Percentiles rank a stretch among this genome's conserved stretches.
Evolutionary conservation across 192 early-diverging fungal species (phyloP).

Genomic region (Coemansia sp.): DNA sequence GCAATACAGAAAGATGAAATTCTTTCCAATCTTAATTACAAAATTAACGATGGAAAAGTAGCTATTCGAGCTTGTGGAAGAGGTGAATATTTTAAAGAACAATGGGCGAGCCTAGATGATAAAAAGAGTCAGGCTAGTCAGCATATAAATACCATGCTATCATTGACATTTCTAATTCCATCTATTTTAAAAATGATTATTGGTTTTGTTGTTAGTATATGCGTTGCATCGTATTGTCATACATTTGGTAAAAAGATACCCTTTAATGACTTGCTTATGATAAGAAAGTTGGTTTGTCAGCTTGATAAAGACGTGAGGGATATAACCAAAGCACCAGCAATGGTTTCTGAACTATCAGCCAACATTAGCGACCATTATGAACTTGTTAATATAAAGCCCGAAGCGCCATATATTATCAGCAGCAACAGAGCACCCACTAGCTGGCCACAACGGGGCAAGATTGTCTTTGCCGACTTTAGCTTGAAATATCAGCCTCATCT

Average conservation of each 20-base stretch:
- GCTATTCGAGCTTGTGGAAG: too few relatives aligned
- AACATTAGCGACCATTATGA: slow-evolving; percentile 56
- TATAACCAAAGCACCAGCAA: neutral
- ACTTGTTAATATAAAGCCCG: slow-evolving; percentile 53
- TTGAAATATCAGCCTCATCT: slow-evolving; percentile 20
- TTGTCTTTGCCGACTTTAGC: slow-evolving; percentile 36
- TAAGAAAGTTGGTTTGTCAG: slow-evolving; percentile 46
- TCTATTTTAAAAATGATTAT: too few relatives aligned
- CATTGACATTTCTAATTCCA: too few relatives aligned
- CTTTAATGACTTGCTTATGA: slow-evolving; percentile 13
- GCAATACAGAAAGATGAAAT: too few relatives aligned
- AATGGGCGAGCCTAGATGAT: too few relatives aligned
- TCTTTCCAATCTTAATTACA: too few relatives aligned
- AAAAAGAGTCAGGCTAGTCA: too few relatives aligned
- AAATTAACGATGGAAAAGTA: too few relatives aligned
- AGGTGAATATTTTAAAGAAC: too few relatives aligned
- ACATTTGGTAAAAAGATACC: slow-evolving; percentile 14
- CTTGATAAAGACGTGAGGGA: slow-evolving; percentile 58
- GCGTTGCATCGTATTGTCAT: slow-evolving; percentile 7
- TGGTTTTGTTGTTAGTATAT: slow-evolving; percentile 8
- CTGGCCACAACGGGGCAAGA: slow-evolving; percentile 23
- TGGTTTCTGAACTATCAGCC: neutral
- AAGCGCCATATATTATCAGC: slow-evolving; percentile 27
- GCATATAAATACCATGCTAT: too few relatives aligned
- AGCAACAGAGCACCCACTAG: slow-evolving; percentile 10